phyloP scores from a whole-genome alignment of 169 alveolate genomes.

The Plasmodium blacklocki region DNA sequence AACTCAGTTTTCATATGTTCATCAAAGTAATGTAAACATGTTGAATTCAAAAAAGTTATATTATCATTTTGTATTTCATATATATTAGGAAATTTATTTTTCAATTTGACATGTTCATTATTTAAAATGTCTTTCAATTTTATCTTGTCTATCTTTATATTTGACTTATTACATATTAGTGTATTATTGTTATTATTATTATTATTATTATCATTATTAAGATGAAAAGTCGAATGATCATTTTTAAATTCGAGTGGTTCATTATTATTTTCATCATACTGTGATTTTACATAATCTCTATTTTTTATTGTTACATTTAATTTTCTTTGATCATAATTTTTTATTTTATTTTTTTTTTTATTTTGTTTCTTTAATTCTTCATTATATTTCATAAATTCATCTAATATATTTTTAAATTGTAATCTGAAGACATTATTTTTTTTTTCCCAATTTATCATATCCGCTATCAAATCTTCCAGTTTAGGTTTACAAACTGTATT shows the following conservation, averaged over 20 bases:
- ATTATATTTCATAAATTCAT: constrained; percentile 40
- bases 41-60: constrained; percentile 36
- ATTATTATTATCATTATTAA: not conserved
- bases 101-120: constrained; percentile 29
- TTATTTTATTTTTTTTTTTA: too few relatives aligned
- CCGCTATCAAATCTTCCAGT: constrained; percentile 52
- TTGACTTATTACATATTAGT: constrained; percentile 25
- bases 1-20: not conserved
- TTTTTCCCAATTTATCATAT: constrained; percentile 50
- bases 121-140: constrained; percentile 49
- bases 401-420: constrained; percentile 27
- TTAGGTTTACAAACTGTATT: constrained; percentile 14
- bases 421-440: constrained; percentile 27
- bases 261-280: not conserved
- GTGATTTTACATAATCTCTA: not conserved
- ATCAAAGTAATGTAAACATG: not conserved
- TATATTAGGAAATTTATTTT: constrained; percentile 18
- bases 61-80: constrained; percentile 61
- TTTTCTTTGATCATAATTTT: too few relatives aligned
- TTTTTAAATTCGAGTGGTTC: not conserved
- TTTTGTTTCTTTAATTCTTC: constrained; percentile 23
- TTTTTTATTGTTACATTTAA: constrained; percentile 13
- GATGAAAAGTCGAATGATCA: not conserved
- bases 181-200: not conserved
- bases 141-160: constrained; percentile 37